Base-by-base conservation (phyloP, 164 flowering plant species). In the Piper longum region DNA sequence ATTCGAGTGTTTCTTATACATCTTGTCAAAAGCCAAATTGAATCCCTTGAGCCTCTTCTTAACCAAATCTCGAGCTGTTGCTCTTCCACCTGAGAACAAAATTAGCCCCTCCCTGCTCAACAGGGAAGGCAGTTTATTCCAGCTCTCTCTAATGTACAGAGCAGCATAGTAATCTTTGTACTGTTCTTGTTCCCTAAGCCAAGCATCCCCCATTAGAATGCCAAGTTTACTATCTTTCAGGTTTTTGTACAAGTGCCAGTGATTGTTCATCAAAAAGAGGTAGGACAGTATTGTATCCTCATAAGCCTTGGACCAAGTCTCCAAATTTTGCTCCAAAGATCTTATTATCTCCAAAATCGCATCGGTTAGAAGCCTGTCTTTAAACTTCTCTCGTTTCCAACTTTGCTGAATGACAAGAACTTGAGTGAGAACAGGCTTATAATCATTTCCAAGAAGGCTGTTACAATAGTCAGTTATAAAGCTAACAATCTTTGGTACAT, bases 11-110 rank as follows among this genome's bases (percentile, higher is more conserved):
- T 81, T 83, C 70, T 75, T 76, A 57, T 85, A 80, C 83, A 89
- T 77, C 1, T 77, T 82, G 69, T 85, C 96, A 63, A 91, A 87
- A 16, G 86, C 81, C 62, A 82, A 90, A 55, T 84, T 85, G 76
- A 91, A 91, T 19, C 73, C 76, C 67, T 79, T 82, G 19, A 91
- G 75, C 73, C 92, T 75, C 65, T 80, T 85, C 81, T 85, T 87
- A 26, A 85, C 95, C 65, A 91, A 83, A 73, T 89, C 87, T 18
- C 91, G 88, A 52, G 96, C 92, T 42, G 89, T 83, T 45, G 95
- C 95, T 52, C 91, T 83, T 16, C 98, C 98, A 6, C 95, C 95
- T 8, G 92, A 86, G 76, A 83, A 85, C 65, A 84, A 67, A 66
- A 85, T 82, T n/a, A 89, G 75, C 40, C 88, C 98, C 69, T 91